Evolutionary conservation across 208 protist species (phyloP).

Genomic region (Leishmania arabica): DNA sequence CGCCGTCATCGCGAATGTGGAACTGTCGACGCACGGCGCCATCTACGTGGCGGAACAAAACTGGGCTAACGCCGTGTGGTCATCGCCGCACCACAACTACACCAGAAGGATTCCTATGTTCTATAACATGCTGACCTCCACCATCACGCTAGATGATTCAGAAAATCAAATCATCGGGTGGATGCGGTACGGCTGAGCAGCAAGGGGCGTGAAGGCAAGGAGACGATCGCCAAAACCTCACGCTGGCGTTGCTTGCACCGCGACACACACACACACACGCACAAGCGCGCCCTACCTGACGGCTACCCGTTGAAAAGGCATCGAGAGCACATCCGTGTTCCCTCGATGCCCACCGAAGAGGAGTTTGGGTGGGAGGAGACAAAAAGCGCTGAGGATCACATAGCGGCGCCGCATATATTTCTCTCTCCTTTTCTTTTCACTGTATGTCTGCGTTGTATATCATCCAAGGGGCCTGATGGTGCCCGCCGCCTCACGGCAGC

Average conservation of each 20-base stretch:
- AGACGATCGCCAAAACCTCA: not conserved
- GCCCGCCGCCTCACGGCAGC: no score
- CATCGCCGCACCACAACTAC: constrained; percentile 66
- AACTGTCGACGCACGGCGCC: not conserved
- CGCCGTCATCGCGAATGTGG: constrained; percentile 66
- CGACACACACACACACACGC: not conserved
- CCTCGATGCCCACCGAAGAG: no score
- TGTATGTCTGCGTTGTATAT: no score
- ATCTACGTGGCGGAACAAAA: constrained; percentile 87
- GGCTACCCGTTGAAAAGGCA: not conserved
- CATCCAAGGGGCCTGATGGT: no score
- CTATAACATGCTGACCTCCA: not conserved
- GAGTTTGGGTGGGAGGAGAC: no score
- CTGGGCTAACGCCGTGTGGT: constrained; percentile 69
- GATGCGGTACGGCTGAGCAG: constrained; percentile 34
- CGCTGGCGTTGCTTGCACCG: not conserved
- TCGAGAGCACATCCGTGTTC: no score
- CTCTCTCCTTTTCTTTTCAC: no score
- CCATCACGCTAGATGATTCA: constrained; percentile 25
- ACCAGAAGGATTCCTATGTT: constrained; percentile 21
- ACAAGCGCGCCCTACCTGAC: no score
- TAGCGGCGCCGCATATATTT: no score
- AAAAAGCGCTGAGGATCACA: no score
- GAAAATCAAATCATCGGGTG: constrained; percentile 33
- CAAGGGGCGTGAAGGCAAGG: not conserved